Conservation (phyloP, 2,329 filamentous ascomycete genomes). For the Calycina herbarum region DNA sequence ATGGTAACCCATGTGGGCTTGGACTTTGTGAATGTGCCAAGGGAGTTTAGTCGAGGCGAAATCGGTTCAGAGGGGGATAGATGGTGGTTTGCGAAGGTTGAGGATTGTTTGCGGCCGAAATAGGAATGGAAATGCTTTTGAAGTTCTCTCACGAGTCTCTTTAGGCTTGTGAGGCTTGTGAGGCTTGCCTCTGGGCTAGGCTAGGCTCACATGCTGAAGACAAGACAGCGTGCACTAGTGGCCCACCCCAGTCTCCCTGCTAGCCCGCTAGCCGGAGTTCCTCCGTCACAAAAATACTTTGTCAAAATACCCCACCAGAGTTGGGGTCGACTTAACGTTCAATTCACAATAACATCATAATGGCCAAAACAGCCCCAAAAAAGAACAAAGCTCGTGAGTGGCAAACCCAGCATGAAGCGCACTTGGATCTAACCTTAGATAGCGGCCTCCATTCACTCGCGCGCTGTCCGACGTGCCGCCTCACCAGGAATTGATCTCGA, state of each 20-base stretch:
- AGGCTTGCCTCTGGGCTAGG: neutral
- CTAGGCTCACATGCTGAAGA: neutral
- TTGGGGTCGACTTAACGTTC: neutral
- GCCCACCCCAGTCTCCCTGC: neutral
- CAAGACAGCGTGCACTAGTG: neutral
- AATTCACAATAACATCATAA: conserved; percentile 16
- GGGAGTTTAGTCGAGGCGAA: neutral
- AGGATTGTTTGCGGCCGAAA: neutral
- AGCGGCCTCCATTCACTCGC: conserved; percentile 65
- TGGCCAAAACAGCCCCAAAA: conserved; percentile 38
- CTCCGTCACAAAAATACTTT: conserved; percentile 1
- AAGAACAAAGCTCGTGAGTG: conserved; percentile 36
- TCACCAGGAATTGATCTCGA: conserved; percentile 70
- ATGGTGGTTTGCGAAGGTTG: neutral
- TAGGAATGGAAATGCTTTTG: neutral
- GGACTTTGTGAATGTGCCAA: neutral
- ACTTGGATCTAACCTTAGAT: neutral
- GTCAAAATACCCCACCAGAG: conserved; percentile 3
- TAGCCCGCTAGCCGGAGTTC: neutral
- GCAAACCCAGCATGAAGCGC: too few relatives aligned
- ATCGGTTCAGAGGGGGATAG: neutral
- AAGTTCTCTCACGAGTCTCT: neutral
- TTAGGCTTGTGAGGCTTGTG: neutral
- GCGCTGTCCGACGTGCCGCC: conserved; percentile 70
- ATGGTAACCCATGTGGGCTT: conserved; percentile 35